Evolutionary conservation across 768 basidiomycete species (phyloP).

Genomic region (Podaxis carcinomalis): DNA sequence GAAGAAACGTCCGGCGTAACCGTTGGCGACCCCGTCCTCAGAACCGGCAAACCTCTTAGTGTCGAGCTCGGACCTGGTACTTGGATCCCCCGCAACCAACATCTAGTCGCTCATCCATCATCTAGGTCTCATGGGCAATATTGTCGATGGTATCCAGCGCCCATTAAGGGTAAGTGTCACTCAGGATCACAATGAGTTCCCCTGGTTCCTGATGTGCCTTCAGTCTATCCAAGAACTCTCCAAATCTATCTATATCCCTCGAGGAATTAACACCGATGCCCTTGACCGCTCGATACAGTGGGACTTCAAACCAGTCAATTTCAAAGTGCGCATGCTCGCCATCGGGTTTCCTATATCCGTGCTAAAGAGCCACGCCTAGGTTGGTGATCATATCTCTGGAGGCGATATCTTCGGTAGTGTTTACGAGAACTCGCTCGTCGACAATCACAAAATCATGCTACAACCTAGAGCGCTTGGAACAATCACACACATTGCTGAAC

Average conservation of each 20-base stretch:
- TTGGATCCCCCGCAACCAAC: conserved; percentile 15
- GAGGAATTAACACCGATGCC: conserved; percentile 96
- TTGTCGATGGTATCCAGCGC: conserved; percentile 96
- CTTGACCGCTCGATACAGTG: conserved; percentile 85
- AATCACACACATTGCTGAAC: conserved; percentile 89
- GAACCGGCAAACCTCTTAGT: conserved; percentile 96
- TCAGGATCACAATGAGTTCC: background rate
- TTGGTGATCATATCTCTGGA: conserved; percentile 96
- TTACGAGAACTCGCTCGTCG: conserved; percentile 94
- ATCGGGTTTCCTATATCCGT: background rate
- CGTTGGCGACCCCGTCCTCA: conserved; percentile 95
- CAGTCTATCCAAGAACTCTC: conserved; percentile 93
- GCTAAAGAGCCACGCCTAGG: conserved; percentile 34
- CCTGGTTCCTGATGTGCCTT: conserved; percentile 11
- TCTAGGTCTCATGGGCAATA: conserved; percentile 96
- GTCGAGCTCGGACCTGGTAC: conserved; percentile 96
- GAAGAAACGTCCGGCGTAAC: conserved; percentile 99
- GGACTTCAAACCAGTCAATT: conserved; percentile 88
- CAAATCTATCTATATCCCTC: conserved; percentile 98
- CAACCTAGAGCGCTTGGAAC: conserved; percentile 92
- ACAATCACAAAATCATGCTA: conserved; percentile 97
- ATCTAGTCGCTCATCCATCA: background rate
- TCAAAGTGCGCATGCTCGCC: conserved; percentile 48
- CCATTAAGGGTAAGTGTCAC: conserved; percentile 67
- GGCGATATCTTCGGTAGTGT: conserved; percentile 95